Conservation (phyloP, 2,329 filamentous ascomycete species). For the Simplicillium aogashimaense region DNA sequence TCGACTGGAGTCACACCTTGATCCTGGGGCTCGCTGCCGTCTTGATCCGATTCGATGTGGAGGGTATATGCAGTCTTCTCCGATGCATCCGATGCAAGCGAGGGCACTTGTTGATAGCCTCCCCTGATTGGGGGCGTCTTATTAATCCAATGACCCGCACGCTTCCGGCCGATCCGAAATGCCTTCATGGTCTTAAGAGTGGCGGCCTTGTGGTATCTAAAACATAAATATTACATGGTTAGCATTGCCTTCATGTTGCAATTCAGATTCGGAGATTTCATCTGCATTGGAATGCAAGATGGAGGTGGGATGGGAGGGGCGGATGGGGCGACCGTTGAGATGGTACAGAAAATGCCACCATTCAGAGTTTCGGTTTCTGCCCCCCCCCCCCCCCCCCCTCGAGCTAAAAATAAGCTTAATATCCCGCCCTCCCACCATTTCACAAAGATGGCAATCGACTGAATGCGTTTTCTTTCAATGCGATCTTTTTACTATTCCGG, state of each 20-base stretch:
- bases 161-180: slow-evolving; percentile 48
- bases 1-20: too few relatives aligned
- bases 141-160: slow-evolving; percentile 45
- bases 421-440: background rate
- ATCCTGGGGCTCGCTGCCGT: too few relatives aligned
- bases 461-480: too few relatives aligned
- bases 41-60: too few relatives aligned
- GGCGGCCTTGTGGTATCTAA: slow-evolving; percentile 45
- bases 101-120: background rate
- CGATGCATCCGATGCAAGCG: background rate
- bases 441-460: too few relatives aligned
- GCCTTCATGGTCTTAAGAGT: slow-evolving; percentile 48
- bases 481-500: too few relatives aligned
- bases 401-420: background rate
- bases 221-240: background rate
- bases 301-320: too few relatives aligned
- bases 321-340: too few relatives aligned
- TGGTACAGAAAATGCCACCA: background rate
- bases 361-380: background rate
- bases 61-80: background rate
- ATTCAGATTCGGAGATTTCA: too few relatives aligned
- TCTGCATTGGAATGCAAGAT: too few relatives aligned
- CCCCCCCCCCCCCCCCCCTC: background rate
- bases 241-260: background rate
- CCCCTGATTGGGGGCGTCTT: slow-evolving; percentile 48